Base-by-base conservation (phyloP, 208 protist genomes). In the Novymonas esmeraldas region DNA sequence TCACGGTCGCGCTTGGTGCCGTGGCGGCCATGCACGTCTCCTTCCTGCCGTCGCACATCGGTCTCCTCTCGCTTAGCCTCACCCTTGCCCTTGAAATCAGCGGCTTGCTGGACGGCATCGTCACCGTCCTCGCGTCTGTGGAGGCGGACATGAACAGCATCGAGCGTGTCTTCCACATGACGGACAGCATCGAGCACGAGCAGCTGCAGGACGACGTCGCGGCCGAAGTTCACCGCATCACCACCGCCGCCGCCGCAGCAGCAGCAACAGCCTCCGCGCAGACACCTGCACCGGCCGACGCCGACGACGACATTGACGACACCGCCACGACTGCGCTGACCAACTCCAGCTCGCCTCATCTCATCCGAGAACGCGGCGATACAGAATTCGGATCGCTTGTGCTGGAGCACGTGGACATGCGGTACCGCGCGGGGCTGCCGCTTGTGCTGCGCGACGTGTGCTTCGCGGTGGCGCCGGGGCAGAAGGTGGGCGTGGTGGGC, bases 401-500 rank as follows among this genome's bases (percentile, higher is more conserved):
- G 44, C 82, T 97, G 41, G 58, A 71, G 51, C 71, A 90, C 52
- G 81, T 95, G 52, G 39, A 77, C 16, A 38, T 96, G 64, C 79
- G 82, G 29, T 98, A 98, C 79, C 72, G 85, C 14, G 49, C 59
- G 31, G 80, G 66, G 18, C 72, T 90, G 26, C 83, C 82, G n/a
- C 79, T 89, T 13, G 91, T 95, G 36, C 76, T 97, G 29, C 51
- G 66, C 22, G 79, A 72, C 44, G 75, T 97, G 16, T 76, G 26
- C 41, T 83, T 90, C 52, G 33, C 50, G 7, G 80, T 97, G 39
- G 38, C 50, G 36, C 62, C 68, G 31, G 75, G 84, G 20, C 64
- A 95, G 73, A 95, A 95, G 75, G 76, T 95, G 10, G 82, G 75
- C 26, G 73, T 97, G n/a, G 84, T 94, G 48, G 93, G 93, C 33